Base-by-base conservation (phyloP, 169 alveolate genomes). In the Plasmodium knowlesi region DNA sequence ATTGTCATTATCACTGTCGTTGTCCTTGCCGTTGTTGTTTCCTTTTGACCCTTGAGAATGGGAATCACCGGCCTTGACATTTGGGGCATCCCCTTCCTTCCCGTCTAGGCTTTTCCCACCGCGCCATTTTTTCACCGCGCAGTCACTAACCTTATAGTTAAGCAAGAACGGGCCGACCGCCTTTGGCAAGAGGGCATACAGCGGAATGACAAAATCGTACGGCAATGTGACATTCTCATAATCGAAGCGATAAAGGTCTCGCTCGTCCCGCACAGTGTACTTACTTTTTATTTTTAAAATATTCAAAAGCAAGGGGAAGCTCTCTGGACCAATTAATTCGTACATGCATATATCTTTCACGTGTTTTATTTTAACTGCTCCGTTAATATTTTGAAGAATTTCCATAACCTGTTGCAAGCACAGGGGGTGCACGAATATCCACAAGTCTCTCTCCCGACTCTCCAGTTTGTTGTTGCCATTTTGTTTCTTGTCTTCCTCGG, bases 331-430 rank as follows among this genome's bases (percentile, higher is more conserved):
- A 19, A 88, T 88, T 61, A 88, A 37, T 46, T 88, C 94, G 34
- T 88, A 88, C 94, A 88, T 88, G 46, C 94, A 88, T n/a, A 88
- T 88, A 78, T 88, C 43, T 71, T 76, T 88, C 70, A 88, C 72
- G 70, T 88, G 94, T 88, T 78, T 88, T 78, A 88, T 41, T 78
- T 30, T n/a, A 3, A 88, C 50, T 34, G 19, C n/a, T 32, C 83
- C 19, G 46, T 39, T 41, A 22, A 88, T 12, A 10, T 34, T 88
- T 61, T 76, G 39, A 25, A 88, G 57, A 1, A 30, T 72, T 14
- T 88, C 39, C 32, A 79, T 88, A 19, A 78, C 74, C 25, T 88
- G 73, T 32, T 78, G 67, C 16, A 88, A 88, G 46, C 94, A 78
- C 16, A 39, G 16, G 19, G 94, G 94, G 54, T 88, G 94, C 19